A percentile compares a stretch with the other conserved stretches of the same genome.
These are phyloP conservation scores for Naganishia albida DNA, from an alignment of 1,284 basidiomycete genomes.

Conservation along the genomic window DNA sequence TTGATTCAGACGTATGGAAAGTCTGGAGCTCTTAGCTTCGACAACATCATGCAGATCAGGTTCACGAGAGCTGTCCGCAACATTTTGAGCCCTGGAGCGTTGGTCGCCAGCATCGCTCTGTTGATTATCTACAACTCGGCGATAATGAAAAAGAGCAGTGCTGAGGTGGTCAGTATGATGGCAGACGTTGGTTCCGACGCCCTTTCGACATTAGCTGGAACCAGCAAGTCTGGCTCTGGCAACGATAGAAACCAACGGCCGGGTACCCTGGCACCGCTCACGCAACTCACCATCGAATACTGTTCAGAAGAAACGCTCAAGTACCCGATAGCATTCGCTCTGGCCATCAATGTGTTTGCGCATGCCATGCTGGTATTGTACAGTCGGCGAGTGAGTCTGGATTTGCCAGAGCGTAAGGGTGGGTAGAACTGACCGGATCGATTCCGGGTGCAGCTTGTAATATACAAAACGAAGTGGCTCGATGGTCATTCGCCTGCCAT, in stretches of 20 bases:
- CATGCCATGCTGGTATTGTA: neutral
- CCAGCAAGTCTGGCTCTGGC: neutral
- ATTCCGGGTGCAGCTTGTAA: neutral
- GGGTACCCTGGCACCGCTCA: neutral
- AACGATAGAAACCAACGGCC: neutral
- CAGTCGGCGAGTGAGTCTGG: neutral
- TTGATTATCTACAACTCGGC: neutral
- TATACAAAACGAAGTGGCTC: constrained; percentile 10
- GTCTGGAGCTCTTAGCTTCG: constrained; percentile 9
- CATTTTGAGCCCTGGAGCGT: neutral
- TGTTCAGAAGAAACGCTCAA: constrained; percentile 2
- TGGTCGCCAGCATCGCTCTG: neutral
- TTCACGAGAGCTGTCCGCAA: constrained; percentile 19
- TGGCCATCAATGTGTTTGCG: constrained; percentile 2
- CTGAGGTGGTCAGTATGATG: neutral
- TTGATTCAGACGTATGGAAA: neutral
- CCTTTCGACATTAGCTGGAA: neutral
- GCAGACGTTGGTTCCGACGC: neutral
- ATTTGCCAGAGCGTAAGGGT: neutral
- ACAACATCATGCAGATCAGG: constrained; percentile 17
- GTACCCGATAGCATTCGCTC: constrained; percentile 1
- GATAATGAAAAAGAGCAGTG: neutral
- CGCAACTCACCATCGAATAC: constrained; percentile 1
- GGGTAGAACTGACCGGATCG: neutral
- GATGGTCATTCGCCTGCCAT: neutral